Evolutionary conservation across 495 filamentous ascomycete genomes (phyloP).

Genomic region (Aspergillus campestris): DNA sequence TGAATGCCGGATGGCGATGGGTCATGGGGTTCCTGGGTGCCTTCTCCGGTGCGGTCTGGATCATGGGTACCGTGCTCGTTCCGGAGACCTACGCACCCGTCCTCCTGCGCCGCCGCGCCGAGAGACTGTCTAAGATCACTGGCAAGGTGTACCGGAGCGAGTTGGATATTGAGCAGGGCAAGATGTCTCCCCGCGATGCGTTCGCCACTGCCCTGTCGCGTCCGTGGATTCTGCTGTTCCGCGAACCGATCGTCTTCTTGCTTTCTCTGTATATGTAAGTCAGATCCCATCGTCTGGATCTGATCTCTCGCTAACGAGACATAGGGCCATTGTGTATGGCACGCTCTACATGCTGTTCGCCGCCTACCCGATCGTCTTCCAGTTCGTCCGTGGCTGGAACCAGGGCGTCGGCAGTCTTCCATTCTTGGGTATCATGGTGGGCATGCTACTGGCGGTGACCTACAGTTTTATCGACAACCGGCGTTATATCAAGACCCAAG

Average conservation of each 20-base stretch:
- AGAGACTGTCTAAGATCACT: constrained; percentile 41
- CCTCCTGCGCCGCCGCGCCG: constrained; percentile 45
- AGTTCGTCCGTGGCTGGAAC: constrained; percentile 63
- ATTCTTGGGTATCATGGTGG: constrained; percentile 74
- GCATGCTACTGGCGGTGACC: constrained; percentile 59
- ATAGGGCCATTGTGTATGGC: constrained; percentile 57
- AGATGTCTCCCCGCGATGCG: constrained; percentile 21
- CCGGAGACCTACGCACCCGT: constrained; percentile 58
- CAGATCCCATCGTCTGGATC: no score
- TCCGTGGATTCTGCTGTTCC: constrained; percentile 42
- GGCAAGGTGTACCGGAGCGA: constrained; percentile 49
- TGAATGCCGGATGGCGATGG: constrained; percentile 57
- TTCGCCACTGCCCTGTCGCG: constrained; percentile 40
- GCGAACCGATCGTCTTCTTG: constrained; percentile 53
- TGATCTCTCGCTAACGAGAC: no score
- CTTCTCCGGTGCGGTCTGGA: constrained; percentile 48
- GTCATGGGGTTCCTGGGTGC: constrained; percentile 50
- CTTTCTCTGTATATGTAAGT: constrained; percentile 55
- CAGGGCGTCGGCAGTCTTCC: constrained; percentile 64
- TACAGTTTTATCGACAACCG: constrained; percentile 44
- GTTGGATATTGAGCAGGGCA: constrained; percentile 38
- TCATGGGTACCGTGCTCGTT: constrained; percentile 42
- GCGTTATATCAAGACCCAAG: constrained; percentile 31
- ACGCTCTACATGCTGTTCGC: constrained; percentile 81
- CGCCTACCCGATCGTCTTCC: constrained; percentile 73